Percentiles rank a stretch among this genome's conserved stretches.
phyloP scores from a whole-genome alignment of 805 yeast genomes.

The Wickerhamiella azyma region DNA sequence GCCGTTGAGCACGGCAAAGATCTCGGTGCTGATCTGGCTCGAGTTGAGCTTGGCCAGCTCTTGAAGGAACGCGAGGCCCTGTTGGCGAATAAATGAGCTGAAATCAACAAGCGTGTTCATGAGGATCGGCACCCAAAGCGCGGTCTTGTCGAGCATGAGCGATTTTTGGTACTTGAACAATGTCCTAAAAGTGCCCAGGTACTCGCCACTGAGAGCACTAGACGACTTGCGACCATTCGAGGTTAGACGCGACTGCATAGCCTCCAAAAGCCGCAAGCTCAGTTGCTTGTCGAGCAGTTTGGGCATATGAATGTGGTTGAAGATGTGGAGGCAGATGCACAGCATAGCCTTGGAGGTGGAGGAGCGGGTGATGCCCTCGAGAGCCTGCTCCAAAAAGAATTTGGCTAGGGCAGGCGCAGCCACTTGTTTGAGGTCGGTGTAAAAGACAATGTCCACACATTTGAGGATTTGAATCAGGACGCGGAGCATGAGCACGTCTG shows the following conservation, averaged over 20 bases:
- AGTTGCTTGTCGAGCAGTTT: conserved; percentile 2
- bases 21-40: neutral
- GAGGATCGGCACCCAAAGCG: conserved; percentile 6
- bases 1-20: neutral
- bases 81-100: conserved; percentile 10
- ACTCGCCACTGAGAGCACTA: conserved; percentile 7
- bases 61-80: conserved; percentile 1
- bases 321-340: conserved; percentile 11
- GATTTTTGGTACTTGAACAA: conserved; percentile 3
- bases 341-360: conserved; percentile 14
- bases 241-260: neutral
- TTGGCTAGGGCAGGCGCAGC: neutral
- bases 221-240: neutral
- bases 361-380: conserved; percentile 1
- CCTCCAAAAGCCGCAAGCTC: neutral
- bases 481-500: conserved; percentile 12
- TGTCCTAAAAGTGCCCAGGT: conserved; percentile 1
- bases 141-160: conserved; percentile 1
- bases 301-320: conserved; percentile 6
- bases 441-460: conserved; percentile 12
- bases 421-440: neutral
- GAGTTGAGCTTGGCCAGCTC: neutral
- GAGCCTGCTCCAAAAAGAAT: conserved; percentile 9
- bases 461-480: conserved; percentile 15
- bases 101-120: conserved; percentile 5